Conservation (phyloP, 768 basidiomycete genomes). For the Suillus subaureus region DNA sequence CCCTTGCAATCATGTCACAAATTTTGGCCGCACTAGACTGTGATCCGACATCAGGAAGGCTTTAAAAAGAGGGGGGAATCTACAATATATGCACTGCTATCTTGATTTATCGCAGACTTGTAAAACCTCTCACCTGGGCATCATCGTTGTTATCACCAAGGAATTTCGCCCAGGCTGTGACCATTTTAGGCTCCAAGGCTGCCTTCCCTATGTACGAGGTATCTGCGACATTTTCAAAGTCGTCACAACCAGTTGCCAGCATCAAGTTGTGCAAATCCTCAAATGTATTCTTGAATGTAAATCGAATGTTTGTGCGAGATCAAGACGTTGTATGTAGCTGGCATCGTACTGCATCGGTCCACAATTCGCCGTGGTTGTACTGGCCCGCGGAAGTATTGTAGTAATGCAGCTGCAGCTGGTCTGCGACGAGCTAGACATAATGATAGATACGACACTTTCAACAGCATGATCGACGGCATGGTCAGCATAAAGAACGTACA, state of each 20-base stretch:
- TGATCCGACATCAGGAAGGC: constrained; percentile 20
- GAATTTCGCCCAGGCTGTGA: constrained; percentile 46
- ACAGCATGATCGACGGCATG: not conserved
- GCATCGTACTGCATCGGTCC: constrained; percentile 54
- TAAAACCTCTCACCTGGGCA: constrained; percentile 47
- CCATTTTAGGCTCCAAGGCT: constrained; percentile 40
- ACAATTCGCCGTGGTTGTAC: constrained; percentile 52
- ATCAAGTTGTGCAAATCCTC: constrained; percentile 63
- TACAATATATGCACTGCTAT: constrained; percentile 23
- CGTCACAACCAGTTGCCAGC: constrained; percentile 47
- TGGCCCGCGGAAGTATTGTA: constrained; percentile 42
- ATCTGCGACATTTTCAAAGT: constrained; percentile 43
- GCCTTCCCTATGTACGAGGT: constrained; percentile 47
- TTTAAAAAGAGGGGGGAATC: constrained; percentile 22
- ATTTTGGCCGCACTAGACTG: constrained; percentile 50
- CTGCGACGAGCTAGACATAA: constrained; percentile 25
- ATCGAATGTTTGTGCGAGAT: not conserved
- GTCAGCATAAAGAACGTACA: constrained; percentile 11
- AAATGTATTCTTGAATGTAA: constrained; percentile 48
- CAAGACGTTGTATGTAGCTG: not conserved
- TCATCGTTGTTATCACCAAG: constrained; percentile 56
- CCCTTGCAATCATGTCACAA: constrained; percentile 51
- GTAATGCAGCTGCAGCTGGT: constrained; percentile 36
- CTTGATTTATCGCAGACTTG: constrained; percentile 41
- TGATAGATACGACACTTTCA: not conserved